Evolutionary conservation across 2,329 filamentous ascomycete species (phyloP).

Genomic region (Teratosphaeria pseudoeucalypti): DNA sequence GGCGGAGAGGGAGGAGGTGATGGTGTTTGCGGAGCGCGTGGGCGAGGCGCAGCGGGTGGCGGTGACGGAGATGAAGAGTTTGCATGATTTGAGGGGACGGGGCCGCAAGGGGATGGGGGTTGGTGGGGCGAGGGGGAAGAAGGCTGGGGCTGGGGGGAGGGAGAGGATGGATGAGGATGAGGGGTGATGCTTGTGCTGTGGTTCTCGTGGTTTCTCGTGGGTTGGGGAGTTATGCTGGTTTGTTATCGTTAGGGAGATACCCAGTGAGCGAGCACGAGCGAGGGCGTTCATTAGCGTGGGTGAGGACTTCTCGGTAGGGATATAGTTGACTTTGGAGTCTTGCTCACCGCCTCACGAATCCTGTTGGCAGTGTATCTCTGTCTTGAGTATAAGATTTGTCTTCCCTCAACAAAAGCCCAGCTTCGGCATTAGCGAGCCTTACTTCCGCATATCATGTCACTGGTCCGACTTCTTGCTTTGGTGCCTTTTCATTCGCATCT

Average conservation of each 20-base stretch:
- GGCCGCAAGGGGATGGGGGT: slow-evolving; percentile 41
- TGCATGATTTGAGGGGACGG: slow-evolving; percentile 57
- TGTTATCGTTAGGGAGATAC: neutral
- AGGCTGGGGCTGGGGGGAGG: slow-evolving; percentile 41
- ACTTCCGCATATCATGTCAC: no score
- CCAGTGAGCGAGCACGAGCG: neutral
- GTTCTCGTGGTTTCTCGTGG: neutral
- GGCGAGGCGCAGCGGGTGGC: slow-evolving; percentile 76
- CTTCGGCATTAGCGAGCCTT: no score
- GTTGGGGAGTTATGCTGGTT: neutral
- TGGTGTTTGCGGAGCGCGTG: slow-evolving; percentile 67
- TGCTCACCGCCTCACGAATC: neutral
- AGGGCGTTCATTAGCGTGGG: neutral
- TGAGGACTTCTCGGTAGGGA: neutral
- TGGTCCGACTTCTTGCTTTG: no score
- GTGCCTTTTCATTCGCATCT: neutral
- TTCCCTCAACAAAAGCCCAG: no score
- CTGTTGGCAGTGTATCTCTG: neutral
- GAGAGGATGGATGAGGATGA: slow-evolving; percentile 69
- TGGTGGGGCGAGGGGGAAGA: slow-evolving; percentile 40
- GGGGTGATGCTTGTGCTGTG: slow-evolving; percentile 28
- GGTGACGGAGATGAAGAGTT: slow-evolving; percentile 67
- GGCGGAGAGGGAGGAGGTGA: slow-evolving; percentile 69
- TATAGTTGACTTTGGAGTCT: neutral
- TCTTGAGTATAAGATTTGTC: no score